Conservation (phyloP, 441 rosid species). For the Gossypium lobatum region DNA sequence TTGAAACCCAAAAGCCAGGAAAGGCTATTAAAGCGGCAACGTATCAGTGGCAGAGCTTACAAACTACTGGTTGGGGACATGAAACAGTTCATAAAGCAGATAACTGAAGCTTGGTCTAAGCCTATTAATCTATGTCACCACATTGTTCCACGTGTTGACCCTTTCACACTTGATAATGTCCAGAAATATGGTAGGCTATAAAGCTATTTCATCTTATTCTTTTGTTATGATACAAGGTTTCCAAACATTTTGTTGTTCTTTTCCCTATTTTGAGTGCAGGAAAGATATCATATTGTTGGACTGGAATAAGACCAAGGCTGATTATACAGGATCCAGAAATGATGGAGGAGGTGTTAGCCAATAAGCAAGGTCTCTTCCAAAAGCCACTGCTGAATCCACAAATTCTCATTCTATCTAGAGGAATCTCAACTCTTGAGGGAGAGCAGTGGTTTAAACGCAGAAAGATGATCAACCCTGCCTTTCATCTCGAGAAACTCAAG, state of each 20-base stretch:
- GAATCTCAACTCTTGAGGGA: constrained; percentile 36
- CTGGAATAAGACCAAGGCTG: constrained; percentile 36
- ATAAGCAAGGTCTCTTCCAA: constrained; percentile 36
- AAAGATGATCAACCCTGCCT: constrained; percentile 39
- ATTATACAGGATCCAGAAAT: constrained; percentile 36
- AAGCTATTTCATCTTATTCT: background rate
- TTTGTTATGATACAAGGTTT: background rate
- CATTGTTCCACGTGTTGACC: constrained; percentile 32
- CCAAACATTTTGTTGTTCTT: background rate
- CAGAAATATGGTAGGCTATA: constrained; percentile 28
- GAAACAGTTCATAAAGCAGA: constrained; percentile 26
- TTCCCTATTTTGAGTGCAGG: constrained; percentile 25
- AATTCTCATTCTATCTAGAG: constrained; percentile 29
- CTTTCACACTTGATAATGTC: constrained; percentile 25
- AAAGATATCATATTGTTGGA: constrained; percentile 36
- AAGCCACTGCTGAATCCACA: constrained; percentile 35
- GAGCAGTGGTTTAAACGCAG: constrained; percentile 42
- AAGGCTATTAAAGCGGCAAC: constrained; percentile 27
- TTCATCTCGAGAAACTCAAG: constrained; percentile 43
- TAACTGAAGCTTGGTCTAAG: constrained; percentile 22
- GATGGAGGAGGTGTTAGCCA: constrained; percentile 32
- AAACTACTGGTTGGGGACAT: constrained; percentile 33
- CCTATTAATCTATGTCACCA: constrained; percentile 28
- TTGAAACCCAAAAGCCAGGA: constrained; percentile 35
- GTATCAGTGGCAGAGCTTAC: constrained; percentile 32